Evolutionary conservation across 192 early-diverging fungal genomes (phyloP), one percentile per base, ranked within the genome.

Genomic region (Coemansia brasiliensis): DNA sequence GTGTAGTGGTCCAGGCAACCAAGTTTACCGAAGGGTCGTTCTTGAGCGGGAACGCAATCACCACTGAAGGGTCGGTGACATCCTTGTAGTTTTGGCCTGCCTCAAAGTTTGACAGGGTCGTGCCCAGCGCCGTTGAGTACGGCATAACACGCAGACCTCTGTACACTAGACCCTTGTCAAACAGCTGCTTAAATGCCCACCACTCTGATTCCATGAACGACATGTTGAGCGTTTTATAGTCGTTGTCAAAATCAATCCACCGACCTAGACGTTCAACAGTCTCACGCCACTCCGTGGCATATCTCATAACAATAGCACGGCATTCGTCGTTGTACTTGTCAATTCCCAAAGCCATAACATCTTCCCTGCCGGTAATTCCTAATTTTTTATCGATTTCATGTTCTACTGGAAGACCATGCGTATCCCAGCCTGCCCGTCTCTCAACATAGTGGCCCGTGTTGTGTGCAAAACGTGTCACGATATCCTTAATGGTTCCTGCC

Each of bases 171-270:
- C 83, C 94, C 82, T 96, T 95, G 26, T 93, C 87, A 57, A 87
- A 95, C 29, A 99, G 85, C 76, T 94, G 87, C 86, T 94, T 93
- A 80, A 99, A 98, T 12, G 94, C 93, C 96, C 96, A 99, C 96
- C 96, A 99, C 26, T 94, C 94, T 24, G 90, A 90, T 76, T 99
- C 96, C 96, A 99, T 99, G 70, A 96, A 99, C 48, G 88, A 74
- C 48, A 88, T 83, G 75, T 99, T 89, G 52, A 99, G 76, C 10
- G 96, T 98, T 82, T 99, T 99, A 85, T 99, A 99, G 80, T 96
- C 96, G 75, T 99, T 97, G 80, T 96, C 89, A 68, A 99, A 99
- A 73, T 99, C 96, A 66, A 99, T 99, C 96, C 96, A 99, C 44
- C 96, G 92, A 42, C 94, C 96, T 65, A 96, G 89, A 51, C 96